A percentile compares a stretch with the other conserved stretches of the same genome.
phyloP scores from a whole-genome alignment of 164 flowering plant species.

The Malania oleifera region DNA sequence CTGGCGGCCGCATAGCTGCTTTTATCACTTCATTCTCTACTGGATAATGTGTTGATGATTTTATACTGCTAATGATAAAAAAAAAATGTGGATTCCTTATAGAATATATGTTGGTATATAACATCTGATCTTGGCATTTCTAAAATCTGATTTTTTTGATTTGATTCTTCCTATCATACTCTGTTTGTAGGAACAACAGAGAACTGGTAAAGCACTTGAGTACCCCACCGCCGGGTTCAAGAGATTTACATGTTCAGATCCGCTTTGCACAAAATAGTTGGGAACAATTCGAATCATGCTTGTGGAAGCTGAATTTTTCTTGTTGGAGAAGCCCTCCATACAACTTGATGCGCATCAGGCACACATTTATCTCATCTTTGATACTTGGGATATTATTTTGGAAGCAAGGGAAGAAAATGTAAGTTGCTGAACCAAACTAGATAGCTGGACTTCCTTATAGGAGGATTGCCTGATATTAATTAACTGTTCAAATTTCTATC shows the following conservation, averaged over 20 bases:
- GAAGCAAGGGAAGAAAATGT: conserved; percentile 47
- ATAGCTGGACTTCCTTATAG: conserved; percentile 6
- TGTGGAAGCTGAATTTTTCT: conserved; percentile 43
- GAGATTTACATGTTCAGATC: conserved; percentile 32
- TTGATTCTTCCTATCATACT: too few relatives aligned
- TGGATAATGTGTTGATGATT: too few relatives aligned
- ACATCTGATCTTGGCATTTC: too few relatives aligned
- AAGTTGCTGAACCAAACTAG: conserved; percentile 11
- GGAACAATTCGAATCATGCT: conserved; percentile 38
- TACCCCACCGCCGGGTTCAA: conserved; percentile 25
- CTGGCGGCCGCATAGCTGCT: too few relatives aligned
- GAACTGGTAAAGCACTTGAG: conserved; percentile 29
- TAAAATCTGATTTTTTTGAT: too few relatives aligned
- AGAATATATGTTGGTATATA: too few relatives aligned
- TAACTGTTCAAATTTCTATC: too few relatives aligned
- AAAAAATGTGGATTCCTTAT: too few relatives aligned
- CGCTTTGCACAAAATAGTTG: conserved; percentile 30
- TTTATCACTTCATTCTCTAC: too few relatives aligned
- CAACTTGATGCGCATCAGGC: conserved; percentile 36
- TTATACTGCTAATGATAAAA: too few relatives aligned
- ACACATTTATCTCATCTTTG: conserved; percentile 22
- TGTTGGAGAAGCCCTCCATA: conserved; percentile 48
- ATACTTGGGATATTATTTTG: conserved; percentile 41
- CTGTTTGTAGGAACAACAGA: conserved; percentile 25
- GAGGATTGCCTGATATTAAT: too few relatives aligned